These are phyloP conservation scores for Lepidium didymum DNA, from an alignment of 345 rosid species.

Conservation along the genomic window DNA sequence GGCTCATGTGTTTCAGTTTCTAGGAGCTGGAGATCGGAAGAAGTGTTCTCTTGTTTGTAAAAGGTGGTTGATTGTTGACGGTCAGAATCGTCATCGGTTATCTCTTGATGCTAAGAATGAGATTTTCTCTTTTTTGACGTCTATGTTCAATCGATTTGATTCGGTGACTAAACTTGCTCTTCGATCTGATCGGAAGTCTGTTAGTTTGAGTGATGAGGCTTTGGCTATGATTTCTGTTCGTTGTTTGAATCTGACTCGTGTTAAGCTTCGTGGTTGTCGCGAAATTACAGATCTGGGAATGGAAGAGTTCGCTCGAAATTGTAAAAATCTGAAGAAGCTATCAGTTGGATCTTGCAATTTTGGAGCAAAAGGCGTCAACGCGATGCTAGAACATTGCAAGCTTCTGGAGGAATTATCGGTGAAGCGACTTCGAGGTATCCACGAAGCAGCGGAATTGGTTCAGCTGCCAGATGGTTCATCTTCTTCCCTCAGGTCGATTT, in stretches of 20 bases:
- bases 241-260: conserved; percentile 58
- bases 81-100: conserved; percentile 58
- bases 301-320: conserved; percentile 49
- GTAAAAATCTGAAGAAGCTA: conserved; percentile 50
- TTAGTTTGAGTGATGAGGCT: conserved; percentile 61
- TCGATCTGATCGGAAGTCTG: conserved; percentile 58
- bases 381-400: conserved; percentile 52
- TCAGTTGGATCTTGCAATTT: conserved; percentile 78
- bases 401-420: conserved; percentile 70
- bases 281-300: conserved; percentile 74
- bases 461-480: conserved; percentile 37
- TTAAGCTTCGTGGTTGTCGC: conserved; percentile 95
- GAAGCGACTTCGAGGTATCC: conserved; percentile 70
- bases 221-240: conserved; percentile 47
- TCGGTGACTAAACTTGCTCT: conserved; percentile 68
- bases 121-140: conserved; percentile 34
- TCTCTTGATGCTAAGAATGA: conserved; percentile 61
- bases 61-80: conserved; percentile 81
- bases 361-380: conserved; percentile 68
- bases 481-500: conserved; percentile 51
- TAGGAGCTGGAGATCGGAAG: conserved; percentile 59
- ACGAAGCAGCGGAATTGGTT: conserved; percentile 43
- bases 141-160: conserved; percentile 59
- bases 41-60: conserved; percentile 64
- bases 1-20: conserved; percentile 68